Evolutionary conservation across 352 stramenopile species (phyloP), one percentile per base, ranked within the genome.

Genomic region (Phytophthora aleatoria): DNA sequence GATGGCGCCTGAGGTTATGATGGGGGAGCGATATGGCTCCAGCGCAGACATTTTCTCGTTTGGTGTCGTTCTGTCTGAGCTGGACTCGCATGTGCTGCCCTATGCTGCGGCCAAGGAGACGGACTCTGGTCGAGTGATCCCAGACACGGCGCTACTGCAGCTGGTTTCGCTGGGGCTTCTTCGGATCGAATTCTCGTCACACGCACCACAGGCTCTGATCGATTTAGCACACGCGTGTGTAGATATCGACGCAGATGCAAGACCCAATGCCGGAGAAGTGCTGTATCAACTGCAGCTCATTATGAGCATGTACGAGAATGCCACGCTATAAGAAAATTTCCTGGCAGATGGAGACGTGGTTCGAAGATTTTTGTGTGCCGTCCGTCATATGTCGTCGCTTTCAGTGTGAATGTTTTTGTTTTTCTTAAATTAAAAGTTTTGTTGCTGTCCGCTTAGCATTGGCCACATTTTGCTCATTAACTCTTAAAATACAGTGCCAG

Each of bases 41-140:
- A 79, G 67, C 24, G 69, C 71, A 8, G 77, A 85, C 39, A 74
- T 85, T 31, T 85, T 78, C 56, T 85, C 77, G 36, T 83, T 85
- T 43, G 77, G 74, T 15, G 61, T 85, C 15, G 61, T 85, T 20
- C 44, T 83, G 2, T 75, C 64, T 1, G 76, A 85, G 30, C 45
- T 85, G 15, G 76, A 85, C 56, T 71, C 76, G 30, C 74, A 85
- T 38, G 20, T 63, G n/a, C 9, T 74, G 36, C 76, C 64, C 24
- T 77, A 75, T 36, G 44, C 57, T 6, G 56, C 39, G 0, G 41
- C 67, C 1, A 71, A 73, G 20, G 42, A 67, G 50, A 66, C 66
- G 1, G 51, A 70, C 15, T 67, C 53, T 0, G 69, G 60, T n/a
- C 60, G 61, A 2, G 36, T 59, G 35, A 64, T 80, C 20, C 56